Conservation (phyloP, 2,329 filamentous ascomycete genomes). For the Simplicillium aogashimaense region DNA sequence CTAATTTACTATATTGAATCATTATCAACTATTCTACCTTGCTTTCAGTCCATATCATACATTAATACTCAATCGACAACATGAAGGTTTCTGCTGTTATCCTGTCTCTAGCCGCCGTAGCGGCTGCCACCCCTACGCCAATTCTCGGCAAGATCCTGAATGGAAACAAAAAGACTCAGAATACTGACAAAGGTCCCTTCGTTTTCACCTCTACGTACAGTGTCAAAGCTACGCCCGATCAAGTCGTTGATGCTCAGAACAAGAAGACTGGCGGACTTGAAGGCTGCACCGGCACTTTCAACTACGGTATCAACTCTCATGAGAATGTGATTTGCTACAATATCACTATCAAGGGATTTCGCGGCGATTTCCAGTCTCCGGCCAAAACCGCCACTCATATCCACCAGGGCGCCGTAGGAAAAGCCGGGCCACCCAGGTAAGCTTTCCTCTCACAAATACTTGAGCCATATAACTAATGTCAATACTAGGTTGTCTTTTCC, state of each 20-base stretch:
- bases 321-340: slow-evolving; percentile 35
- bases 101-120: too few species aligned
- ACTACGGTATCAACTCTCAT: slow-evolving; percentile 40
- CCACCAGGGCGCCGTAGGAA: slow-evolving; percentile 35
- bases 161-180: background rate
- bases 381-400: slow-evolving; percentile 45
- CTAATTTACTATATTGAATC: too few species aligned
- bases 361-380: slow-evolving; percentile 37
- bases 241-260: slow-evolving; percentile 35
- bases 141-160: too few species aligned
- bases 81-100: too few species aligned
- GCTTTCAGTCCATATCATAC: too few species aligned
- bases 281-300: slow-evolving; percentile 36
- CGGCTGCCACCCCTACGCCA: too few species aligned
- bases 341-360: slow-evolving; percentile 38
- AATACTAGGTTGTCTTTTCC: slow-evolving; percentile 32
- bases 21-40: too few species aligned
- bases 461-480: too few species aligned
- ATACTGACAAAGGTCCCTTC: slow-evolving; percentile 13
- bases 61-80: too few species aligned
- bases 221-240: slow-evolving; percentile 34
- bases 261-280: slow-evolving; percentile 27
- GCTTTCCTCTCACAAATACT: too few species aligned
- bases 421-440: slow-evolving; percentile 36
- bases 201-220: slow-evolving; percentile 38